These are phyloP conservation scores for Sechiopsis laciniata DNA, from an alignment of 306 rosid genomes.

Conservation along the genomic window DNA sequence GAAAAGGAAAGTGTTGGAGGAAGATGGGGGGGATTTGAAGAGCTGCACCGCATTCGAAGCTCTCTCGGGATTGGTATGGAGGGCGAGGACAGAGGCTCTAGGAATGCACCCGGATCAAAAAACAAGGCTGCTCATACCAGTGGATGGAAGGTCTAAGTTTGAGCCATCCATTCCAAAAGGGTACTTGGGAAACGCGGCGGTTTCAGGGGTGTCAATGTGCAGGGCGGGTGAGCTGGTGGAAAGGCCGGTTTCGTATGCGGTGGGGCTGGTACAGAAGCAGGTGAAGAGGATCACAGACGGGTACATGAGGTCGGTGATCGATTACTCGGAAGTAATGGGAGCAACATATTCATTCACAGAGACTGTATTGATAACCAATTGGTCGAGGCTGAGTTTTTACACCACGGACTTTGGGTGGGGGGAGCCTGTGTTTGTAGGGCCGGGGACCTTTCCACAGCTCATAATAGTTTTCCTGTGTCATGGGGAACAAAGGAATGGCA, in stretches of 20 bases:
- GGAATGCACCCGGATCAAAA: slow-evolving; percentile 50
- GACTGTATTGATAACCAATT: slow-evolving; percentile 57
- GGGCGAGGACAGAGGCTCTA: slow-evolving; percentile 52
- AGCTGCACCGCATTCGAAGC: slow-evolving; percentile 59
- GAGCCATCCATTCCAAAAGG: slow-evolving; percentile 64
- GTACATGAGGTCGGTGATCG: slow-evolving; percentile 71
- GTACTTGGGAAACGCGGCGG: slow-evolving; percentile 60
- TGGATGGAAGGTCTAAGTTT: slow-evolving; percentile 58
- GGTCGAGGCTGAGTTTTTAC: slow-evolving; percentile 60
- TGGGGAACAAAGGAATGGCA: slow-evolving; percentile 42
- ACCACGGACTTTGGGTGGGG: slow-evolving; percentile 75
- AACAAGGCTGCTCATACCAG: slow-evolving; percentile 65
- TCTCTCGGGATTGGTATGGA: slow-evolving; percentile 76
- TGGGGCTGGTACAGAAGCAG: slow-evolving; percentile 44
- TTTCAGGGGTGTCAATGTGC: slow-evolving; percentile 46
- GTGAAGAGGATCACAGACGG: slow-evolving; percentile 44
- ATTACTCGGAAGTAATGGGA: slow-evolving; percentile 61
- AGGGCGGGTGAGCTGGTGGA: slow-evolving; percentile 44
- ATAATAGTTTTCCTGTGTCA: slow-evolving; percentile 49
- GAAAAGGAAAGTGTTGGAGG: slow-evolving; percentile 44
- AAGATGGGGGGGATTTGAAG: slow-evolving; percentile 40
- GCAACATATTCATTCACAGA: slow-evolving; percentile 55
- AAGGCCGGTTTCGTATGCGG: slow-evolving; percentile 45
- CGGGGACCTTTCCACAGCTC: slow-evolving; percentile 42
- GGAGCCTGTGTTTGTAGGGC: slow-evolving; percentile 54